Evolutionary conservation across 2,329 filamentous ascomycete genomes (phyloP).

Genomic region (Cucurbitaria berberidis): DNA sequence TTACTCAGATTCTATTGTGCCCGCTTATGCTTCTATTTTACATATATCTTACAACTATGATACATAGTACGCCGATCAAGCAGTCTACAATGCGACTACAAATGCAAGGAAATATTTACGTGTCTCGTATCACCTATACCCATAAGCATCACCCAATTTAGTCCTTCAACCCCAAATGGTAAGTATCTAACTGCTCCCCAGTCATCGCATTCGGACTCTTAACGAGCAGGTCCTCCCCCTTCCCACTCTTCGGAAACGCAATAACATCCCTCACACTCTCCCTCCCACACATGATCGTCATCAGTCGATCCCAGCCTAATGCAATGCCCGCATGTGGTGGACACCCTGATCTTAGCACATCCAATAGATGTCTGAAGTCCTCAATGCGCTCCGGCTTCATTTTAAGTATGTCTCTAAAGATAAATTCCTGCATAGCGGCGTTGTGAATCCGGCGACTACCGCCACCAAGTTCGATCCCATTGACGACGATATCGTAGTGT

Average conservation of each 20-base stretch:
- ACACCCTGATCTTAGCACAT: slow-evolving; percentile 82
- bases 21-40: too few species aligned
- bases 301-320: slow-evolving; percentile 85
- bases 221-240: slow-evolving; percentile 84
- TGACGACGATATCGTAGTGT: slow-evolving; percentile 95
- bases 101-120: too few species aligned
- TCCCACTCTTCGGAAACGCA: slow-evolving; percentile 93
- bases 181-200: slow-evolving; percentile 63
- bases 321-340: slow-evolving; percentile 95
- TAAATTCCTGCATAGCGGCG: slow-evolving; percentile 78
- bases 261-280: slow-evolving; percentile 90
- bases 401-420: slow-evolving; percentile 82
- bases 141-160: background rate
- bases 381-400: slow-evolving; percentile 74
- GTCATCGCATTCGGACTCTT: slow-evolving; percentile 75
- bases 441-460: slow-evolving; percentile 92
- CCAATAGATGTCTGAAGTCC: slow-evolving; percentile 84
- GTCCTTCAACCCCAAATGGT: slow-evolving; percentile 57
- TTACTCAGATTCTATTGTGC: too few species aligned
- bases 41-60: too few species aligned
- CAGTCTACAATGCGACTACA: too few species aligned
- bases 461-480: slow-evolving; percentile 91
- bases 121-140: background rate
- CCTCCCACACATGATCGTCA: slow-evolving; percentile 78
- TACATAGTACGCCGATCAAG: too few species aligned